Evolutionary conservation across 2,329 filamentous ascomycete genomes (phyloP).

Genomic region (Mycogone perniciosa): DNA sequence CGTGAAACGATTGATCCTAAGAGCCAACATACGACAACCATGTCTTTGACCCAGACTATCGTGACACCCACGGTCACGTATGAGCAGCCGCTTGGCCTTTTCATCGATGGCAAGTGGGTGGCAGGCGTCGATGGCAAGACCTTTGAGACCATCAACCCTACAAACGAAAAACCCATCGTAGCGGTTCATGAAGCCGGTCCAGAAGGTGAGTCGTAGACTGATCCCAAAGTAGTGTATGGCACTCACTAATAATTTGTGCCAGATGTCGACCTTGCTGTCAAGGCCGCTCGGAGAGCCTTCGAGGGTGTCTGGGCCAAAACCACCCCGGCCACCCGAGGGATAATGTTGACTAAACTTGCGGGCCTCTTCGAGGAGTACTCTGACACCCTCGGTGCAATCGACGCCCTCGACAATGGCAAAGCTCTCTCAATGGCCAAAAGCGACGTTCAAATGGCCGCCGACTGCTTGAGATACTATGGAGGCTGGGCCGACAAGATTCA

Average conservation of each 20-base stretch:
- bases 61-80: background rate
- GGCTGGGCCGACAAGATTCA: slow-evolving; percentile 82
- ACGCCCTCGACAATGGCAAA: slow-evolving; percentile 78
- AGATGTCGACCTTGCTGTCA: slow-evolving; percentile 67
- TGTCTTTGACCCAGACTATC: too few species aligned
- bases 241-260: background rate
- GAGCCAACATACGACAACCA: too few species aligned
- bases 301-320: slow-evolving; percentile 59
- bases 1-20: too few species aligned
- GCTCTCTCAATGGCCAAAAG: slow-evolving; percentile 62
- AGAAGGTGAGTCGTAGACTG: background rate
- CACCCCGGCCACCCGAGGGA: slow-evolving; percentile 62
- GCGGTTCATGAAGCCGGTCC: background rate
- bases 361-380: slow-evolving; percentile 67
- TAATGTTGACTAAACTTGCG: slow-evolving; percentile 62
- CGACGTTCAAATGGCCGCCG: slow-evolving; percentile 58
- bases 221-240: background rate
- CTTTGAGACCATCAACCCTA: slow-evolving; percentile 5
- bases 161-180: background rate
- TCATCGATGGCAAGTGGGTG: slow-evolving; percentile 9
- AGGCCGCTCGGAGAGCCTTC: slow-evolving; percentile 73
- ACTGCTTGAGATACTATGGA: slow-evolving; percentile 60
- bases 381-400: slow-evolving; percentile 65
- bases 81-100: slow-evolving; percentile 11
- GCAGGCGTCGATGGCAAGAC: slow-evolving; percentile 1